Conservation (phyloP, 108 stramenopile species). For the Parietichytrium sp. region DNA sequence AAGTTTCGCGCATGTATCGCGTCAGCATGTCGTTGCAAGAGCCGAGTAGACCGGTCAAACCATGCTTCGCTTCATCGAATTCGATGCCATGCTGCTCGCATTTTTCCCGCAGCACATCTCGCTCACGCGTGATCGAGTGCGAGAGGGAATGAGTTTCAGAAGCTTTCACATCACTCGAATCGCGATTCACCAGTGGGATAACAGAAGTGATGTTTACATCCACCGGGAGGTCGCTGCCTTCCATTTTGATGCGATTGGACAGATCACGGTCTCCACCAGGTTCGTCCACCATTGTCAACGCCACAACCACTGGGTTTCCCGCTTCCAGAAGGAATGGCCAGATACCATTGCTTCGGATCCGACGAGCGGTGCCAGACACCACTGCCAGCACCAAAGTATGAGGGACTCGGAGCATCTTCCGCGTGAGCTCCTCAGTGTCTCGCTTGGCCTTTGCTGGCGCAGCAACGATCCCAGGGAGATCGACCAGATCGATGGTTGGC, state of each 20-base stretch:
- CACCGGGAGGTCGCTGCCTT: neutral
- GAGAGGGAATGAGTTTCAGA: no score
- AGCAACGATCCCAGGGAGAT: conserved; percentile 27
- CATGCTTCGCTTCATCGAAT: neutral
- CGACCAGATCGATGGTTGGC: conserved; percentile 22
- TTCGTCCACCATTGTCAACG: neutral
- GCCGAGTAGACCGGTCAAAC: neutral
- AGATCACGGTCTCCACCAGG: neutral
- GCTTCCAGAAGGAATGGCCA: conserved; percentile 1
- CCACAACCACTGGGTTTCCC: neutral
- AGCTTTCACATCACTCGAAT: no score
- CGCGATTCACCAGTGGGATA: neutral
- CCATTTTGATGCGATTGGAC: neutral
- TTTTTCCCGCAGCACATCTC: neutral
- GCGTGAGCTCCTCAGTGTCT: neutral
- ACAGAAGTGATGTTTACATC: neutral
- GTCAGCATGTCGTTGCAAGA: neutral
- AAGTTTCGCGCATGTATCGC: conserved; percentile 17
- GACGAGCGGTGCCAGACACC: neutral
- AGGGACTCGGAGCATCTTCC: neutral
- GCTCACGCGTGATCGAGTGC: neutral
- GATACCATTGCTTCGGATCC: neutral
- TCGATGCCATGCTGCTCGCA: neutral
- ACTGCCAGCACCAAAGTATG: neutral
- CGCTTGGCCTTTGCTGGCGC: neutral